These are phyloP conservation scores for Echinosophora koreensis DNA, from an alignment of 306 rosid species.

Conservation along the genomic window DNA sequence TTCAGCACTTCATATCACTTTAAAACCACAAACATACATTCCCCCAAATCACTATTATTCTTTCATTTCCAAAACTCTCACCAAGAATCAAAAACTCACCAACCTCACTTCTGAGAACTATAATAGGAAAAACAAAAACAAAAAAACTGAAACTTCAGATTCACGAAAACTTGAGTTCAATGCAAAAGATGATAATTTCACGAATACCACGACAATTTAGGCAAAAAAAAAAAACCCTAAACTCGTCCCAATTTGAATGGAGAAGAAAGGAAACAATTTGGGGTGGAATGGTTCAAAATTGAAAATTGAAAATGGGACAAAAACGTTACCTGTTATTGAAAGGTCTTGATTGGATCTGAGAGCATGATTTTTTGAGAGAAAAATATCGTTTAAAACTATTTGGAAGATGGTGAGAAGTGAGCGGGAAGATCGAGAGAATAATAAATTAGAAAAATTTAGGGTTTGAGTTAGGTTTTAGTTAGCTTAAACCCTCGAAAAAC, in stretches of 20 bases:
- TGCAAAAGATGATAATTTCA: constrained; percentile 35
- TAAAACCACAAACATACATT: constrained; percentile 45
- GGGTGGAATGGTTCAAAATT: background rate
- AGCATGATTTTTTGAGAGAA: background rate
- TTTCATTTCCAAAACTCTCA: constrained; percentile 42
- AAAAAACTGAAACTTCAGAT: constrained; percentile 8
- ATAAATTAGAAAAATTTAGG: constrained; percentile 33
- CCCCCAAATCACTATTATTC: constrained; percentile 54
- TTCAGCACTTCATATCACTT: constrained; percentile 86
- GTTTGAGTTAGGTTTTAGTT: constrained; percentile 37
- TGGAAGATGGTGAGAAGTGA: background rate
- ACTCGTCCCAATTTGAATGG: background rate
- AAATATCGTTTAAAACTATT: background rate
- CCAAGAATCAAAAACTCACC: constrained; percentile 32
- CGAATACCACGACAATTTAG: background rate
- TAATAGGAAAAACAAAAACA: background rate
- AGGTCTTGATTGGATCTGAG: constrained; percentile 47
- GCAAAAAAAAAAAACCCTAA: constrained; percentile 48
- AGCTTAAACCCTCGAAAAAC: constrained; percentile 50
- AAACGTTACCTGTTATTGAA: constrained; percentile 39
- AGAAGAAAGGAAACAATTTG: background rate
- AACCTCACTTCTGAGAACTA: constrained; percentile 47
- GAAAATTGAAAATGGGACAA: background rate
- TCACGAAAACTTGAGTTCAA: constrained; percentile 15
- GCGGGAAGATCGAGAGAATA: constrained; percentile 2